Evolutionary conservation across 768 basidiomycete genomes (phyloP).

Genomic region (Gloeophyllum trabeum): DNA sequence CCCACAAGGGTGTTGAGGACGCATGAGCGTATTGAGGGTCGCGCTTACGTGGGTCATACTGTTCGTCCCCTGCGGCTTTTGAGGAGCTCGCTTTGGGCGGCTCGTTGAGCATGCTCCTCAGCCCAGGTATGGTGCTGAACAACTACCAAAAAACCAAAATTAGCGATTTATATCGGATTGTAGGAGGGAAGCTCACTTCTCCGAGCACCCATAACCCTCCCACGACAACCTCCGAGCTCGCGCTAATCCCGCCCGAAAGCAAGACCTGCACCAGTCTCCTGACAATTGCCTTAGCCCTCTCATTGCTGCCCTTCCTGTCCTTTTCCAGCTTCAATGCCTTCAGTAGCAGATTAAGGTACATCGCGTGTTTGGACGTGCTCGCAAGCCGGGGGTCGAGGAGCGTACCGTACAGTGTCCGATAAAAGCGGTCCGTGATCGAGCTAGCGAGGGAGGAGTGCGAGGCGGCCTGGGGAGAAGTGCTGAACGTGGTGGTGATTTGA

Average conservation of each 20-base stretch:
- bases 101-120: constrained; percentile 33
- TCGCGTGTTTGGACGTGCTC: constrained; percentile 84
- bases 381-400: constrained; percentile 75
- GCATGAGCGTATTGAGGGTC: constrained; percentile 85
- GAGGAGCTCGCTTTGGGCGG: constrained; percentile 16
- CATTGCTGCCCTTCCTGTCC: constrained; percentile 31
- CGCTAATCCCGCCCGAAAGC: constrained; percentile 46
- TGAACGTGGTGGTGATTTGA: constrained; percentile 58
- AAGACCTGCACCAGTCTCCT: constrained; percentile 78
- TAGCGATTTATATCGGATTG: background rate
- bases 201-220: constrained; percentile 83
- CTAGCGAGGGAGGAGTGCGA: constrained; percentile 32
- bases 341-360: constrained; percentile 93
- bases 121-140: constrained; percentile 33
- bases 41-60: constrained; percentile 82
- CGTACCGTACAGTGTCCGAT: constrained; percentile 83
- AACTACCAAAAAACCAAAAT: constrained; percentile 22
- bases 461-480: constrained; percentile 23
- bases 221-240: constrained; percentile 78
- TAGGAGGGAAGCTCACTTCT: constrained; percentile 42
- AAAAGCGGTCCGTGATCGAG: constrained; percentile 54
- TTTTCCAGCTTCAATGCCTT: constrained; percentile 71
- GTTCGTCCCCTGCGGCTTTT: constrained; percentile 13
- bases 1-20: constrained; percentile 74
- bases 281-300: constrained; percentile 68